Base-by-base conservation (phyloP, 2,329 filamentous ascomycete genomes). In the Neofusicoccum sp. region DNA sequence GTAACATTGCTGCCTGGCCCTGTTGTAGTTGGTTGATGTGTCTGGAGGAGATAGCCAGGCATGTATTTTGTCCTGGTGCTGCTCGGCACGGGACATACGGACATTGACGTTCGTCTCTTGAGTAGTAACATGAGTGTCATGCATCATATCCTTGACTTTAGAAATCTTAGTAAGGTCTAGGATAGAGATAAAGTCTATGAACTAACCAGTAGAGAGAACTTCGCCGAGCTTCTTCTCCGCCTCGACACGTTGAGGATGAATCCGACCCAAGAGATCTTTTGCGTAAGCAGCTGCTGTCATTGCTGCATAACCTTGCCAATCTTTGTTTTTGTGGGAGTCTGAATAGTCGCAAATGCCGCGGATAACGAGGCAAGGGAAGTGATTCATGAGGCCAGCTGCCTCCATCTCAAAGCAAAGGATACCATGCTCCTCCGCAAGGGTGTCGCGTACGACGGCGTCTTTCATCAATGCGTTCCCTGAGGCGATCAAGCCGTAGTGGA, bases 1-100 rank as follows among this genome's bases (percentile, higher is more conserved):
- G 11, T 73, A 63, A 20, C 64, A 69, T 24, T 60, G 48, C 6
- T 64, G 51, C 4, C 63, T 44, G 6, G 70, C 70, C 30, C 63
- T 63, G 33, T 70, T 67, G 11, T 66, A 63, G 43, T 75, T 75
- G 6, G 62, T 67, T 1, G 68, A 70, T 2, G 69, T 65, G 62
- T 76, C 70, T 8, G 71, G 64, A 1, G 71, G 61, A 2, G 64
- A 68, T 0, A 74, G 65, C 72, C 71, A 75, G 1, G 24, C n/a
- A 14, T 40, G 11, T 1, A 63, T 56, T 12, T 51, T 24, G 4
- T 31, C 12, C 16, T 24, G 8, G 6, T 45, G 41, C 16, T 24
- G 41, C 20, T 20, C 20, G 20, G 20, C 20, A 20, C 20, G 20
- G 20, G 20, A 20, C 20, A 20, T 20, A 20, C 20, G 20, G 20